These are phyloP conservation scores for Boeremia exigua DNA, from an alignment of 2,329 filamentous ascomycete species.

Conservation along the genomic window DNA sequence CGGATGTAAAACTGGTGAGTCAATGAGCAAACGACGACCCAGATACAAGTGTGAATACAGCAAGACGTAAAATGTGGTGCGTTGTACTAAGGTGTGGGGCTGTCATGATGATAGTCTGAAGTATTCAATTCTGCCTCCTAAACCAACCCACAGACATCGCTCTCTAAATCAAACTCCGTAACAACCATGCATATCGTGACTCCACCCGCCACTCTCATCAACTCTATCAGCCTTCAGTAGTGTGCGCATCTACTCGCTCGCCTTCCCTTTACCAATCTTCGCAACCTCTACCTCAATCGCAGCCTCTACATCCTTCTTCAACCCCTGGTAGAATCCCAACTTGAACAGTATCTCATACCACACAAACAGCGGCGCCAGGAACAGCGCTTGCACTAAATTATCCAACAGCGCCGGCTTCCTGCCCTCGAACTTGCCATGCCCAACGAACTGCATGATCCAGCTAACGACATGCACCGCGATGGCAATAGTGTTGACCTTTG, in stretches of 20 bases:
- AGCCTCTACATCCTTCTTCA: conserved; percentile 54
- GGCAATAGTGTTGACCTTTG: conserved; percentile 66
- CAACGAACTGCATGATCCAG: conserved; percentile 90
- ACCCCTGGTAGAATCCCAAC: conserved; percentile 74
- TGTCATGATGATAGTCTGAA: too few species aligned
- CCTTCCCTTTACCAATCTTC: conserved; percentile 51
- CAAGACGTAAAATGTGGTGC: too few species aligned
- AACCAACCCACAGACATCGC: too few species aligned
- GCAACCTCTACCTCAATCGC: conserved; percentile 55
- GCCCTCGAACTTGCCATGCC: conserved; percentile 87
- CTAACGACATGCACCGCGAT: conserved; percentile 71
- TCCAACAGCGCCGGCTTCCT: conserved; percentile 87
- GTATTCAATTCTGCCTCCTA: too few species aligned
- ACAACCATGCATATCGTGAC: background rate
- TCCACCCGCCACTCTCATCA: background rate
- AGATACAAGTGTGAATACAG: too few species aligned
- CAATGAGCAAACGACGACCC: too few species aligned
- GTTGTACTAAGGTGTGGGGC: too few species aligned
- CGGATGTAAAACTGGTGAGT: background rate
- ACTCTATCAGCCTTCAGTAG: background rate
- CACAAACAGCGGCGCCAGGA: conserved; percentile 93
- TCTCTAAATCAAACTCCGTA: background rate
- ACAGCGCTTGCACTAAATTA: conserved; percentile 88
- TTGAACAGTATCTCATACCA: conserved; percentile 93
- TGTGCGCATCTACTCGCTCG: background rate